Evolutionary conservation across 768 basidiomycete genomes (phyloP), one percentile per base, ranked within the genome.

Genomic region (Leucocoprinus leucothites): DNA sequence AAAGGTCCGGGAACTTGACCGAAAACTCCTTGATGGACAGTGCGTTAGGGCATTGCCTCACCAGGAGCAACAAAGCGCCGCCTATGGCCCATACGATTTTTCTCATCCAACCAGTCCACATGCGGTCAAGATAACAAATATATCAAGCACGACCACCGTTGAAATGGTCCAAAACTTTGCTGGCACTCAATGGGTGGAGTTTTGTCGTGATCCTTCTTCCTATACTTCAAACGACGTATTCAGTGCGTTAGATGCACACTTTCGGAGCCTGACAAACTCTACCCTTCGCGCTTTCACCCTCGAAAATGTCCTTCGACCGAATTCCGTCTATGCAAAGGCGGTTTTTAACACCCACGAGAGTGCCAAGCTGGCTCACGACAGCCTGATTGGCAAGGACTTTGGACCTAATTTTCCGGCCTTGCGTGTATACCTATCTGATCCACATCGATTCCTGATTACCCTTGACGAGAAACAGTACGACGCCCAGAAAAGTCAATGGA

Each of bases 401-500:
- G 45, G 53, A 8, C 64, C 56, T 28, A 68, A 69, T 1, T 69
- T 68, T 35, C 70, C 72, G 1, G 51, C 50, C n/a, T 57, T 81
- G 36, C 71, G 71, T 54, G 58, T 76, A n/a, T 69, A 68, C 24
- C 75, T 81, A 45, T 79, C 80, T 0, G 69, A 75, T 58, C 78
- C 81, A 0, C 70, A 80, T 58, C 69, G 77, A 47, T 86, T 83
- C 64, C 71, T 72, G 13, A 76, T 82, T 40, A 70, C 65, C 24
- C 76, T 85, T 42, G 72, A 80, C 0, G 48, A 57, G 9, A 73
- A 71, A 24, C 83, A 85, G 55, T 82, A 80, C 64, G 63, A 67
- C 22, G 78, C 81, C 3, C 82, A 85, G 64, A 76, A 67, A 53
- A 63, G 56, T 2, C 70, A 72, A 19, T 85, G 82, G 84, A 71